Base-by-base conservation (phyloP, 768 basidiomycete genomes). In the Amanita muscaria region DNA sequence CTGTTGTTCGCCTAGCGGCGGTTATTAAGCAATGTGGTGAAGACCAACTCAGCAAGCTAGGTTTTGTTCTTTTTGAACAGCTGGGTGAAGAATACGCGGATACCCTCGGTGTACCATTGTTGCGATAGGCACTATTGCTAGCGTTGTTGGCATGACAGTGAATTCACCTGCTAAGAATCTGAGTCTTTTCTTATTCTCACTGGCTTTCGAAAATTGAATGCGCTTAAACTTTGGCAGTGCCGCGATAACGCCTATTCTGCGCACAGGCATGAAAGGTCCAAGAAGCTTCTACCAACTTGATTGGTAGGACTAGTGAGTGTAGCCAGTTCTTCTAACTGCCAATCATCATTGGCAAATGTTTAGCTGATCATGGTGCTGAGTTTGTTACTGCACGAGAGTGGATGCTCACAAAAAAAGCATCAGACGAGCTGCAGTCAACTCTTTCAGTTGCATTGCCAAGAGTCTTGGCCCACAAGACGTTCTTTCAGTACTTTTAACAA, bases 381-480 rank as follows among this genome's bases (percentile, higher is more conserved):
- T 97, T 90, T 49, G 94, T 99, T 0, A 93, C 96, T 12, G 94
- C 96, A 8, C 80, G 96, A 56, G 96, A 99, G 65, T 98, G 94
- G 96, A 99, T 99, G 96, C 96, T 7, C 96, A 99, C 70, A 99
- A 99, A 71, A 97, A 97, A 65, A 93, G 88, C 33, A 99, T 98
- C 58, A 87, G 96, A 43, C 89, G 94, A 59, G 96, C 94, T 1
- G 94, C 96, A 16, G 96, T 98, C 67, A 97, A 99, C 70, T 96
- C 94, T 1, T 99, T 99, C 55, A 96, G 96, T 56, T 99, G 98
- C 54, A 99, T 99, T 51, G 96, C 96, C 47, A 98, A 98, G 70
- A 93, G 89, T 67, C 83, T 99, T 67, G 96, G 96, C 67, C 94
- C 96, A 38, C 94, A 98, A 63, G 96, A 99, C 58, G 96, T 99